Evolutionary conservation across 495 filamentous ascomycete genomes (phyloP), one percentile per base, ranked within the genome.

Genomic region (Hypoxylon cercidicola): DNA sequence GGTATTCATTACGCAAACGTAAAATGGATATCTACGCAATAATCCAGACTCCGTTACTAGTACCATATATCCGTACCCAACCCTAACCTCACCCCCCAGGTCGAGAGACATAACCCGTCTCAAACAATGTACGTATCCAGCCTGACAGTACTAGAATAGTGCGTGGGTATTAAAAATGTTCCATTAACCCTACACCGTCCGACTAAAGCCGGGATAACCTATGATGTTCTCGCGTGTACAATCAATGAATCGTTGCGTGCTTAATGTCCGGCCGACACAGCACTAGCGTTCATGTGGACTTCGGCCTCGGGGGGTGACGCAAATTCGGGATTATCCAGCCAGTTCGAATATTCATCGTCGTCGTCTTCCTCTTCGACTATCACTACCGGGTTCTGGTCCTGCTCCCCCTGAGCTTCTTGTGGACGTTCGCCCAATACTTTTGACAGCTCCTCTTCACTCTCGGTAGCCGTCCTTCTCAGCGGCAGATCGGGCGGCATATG

Each of bases 301-400:
- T 45, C 23, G 44, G 48, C 4, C 4, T 25, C 37, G 15, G 39
- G 1, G 0, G 59, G 21, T 1, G 21, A 19, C 8, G 48, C 45
- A 35, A 63, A 63, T 13, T 62, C 71, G 2, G 65, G 62, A 23
- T 66, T 63, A 30, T 74, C 71, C 13, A 72, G 48, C 71, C 71
- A 72, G 32, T 58, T 67, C 25, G 69, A 62, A 21, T 62, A 72
- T 13, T 60, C 65, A 23, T 74, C 71, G 13, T 73, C 68, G 1
- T 62, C 59, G 10, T 63, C 64, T 10, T 64, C 51, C 1, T 60
- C 66, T 1, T 66, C 57, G 7, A 28, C 25, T 7, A 28, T 7
- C 3, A 28, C 25, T 7, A 28, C 25, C 25, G 25, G 25, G 25
- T 28, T 28, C 25, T 28, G 25, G 25, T 53, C 57, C 18, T 41